Percentiles rank a stretch among this genome's conserved stretches.
phyloP scores from a whole-genome alignment of 139 green algal species.

The Micromonas commoda region DNA sequence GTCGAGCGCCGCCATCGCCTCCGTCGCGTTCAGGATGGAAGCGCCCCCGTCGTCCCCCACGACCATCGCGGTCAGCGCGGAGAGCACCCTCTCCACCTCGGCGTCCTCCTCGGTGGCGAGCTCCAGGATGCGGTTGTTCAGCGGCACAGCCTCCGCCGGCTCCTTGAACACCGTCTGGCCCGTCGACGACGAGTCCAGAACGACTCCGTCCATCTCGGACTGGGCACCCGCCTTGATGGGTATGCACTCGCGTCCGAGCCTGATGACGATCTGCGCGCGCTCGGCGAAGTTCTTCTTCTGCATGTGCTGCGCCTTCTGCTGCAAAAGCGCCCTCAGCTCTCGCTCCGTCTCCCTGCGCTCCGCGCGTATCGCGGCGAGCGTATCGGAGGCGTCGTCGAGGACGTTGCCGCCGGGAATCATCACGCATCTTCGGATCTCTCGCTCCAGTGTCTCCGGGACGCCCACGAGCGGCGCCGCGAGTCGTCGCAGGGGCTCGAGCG shows the following conservation, averaged over 20 bases:
- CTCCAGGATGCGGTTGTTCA: constrained; percentile 24
- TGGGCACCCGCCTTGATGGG: constrained; percentile 17
- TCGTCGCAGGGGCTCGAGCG: background rate
- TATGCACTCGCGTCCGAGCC: constrained; percentile 24
- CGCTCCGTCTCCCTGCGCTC: background rate
- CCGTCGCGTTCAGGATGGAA: background rate
- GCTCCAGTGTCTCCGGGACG: background rate
- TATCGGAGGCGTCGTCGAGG: constrained; percentile 14
- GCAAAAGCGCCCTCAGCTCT: background rate
- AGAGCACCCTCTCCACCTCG: constrained; percentile 15
- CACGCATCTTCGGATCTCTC: constrained; percentile 6
- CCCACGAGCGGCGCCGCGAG: background rate
- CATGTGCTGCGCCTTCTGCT: background rate
- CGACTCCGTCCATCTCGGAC: background rate
- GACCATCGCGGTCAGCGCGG: background rate
- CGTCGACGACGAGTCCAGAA: constrained; percentile 1
- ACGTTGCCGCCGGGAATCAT: background rate
- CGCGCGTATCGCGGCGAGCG: background rate
- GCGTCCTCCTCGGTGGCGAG: constrained; percentile 1
- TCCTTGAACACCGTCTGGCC: constrained; percentile 25
- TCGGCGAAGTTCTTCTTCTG: constrained; percentile 13
- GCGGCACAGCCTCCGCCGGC: background rate
- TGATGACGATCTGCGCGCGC: constrained; percentile 16
- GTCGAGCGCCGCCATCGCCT: constrained; percentile 30
- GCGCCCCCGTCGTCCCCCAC: background rate